Conservation (phyloP, 2,329 filamentous ascomycete genomes). For the Arthrobotrys musiformis region DNA sequence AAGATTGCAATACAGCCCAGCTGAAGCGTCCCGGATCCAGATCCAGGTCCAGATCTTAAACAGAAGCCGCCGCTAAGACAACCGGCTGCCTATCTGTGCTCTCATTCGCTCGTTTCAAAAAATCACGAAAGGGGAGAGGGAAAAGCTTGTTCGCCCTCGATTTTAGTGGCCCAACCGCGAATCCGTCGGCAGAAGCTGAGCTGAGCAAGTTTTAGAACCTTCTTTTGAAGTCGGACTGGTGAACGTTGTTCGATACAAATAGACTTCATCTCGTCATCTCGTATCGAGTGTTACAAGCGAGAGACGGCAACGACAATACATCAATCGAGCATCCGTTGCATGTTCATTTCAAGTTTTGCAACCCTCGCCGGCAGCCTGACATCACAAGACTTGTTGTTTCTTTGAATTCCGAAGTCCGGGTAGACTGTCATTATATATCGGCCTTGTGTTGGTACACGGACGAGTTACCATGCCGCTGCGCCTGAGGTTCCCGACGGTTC, state of each 20-base stretch:
- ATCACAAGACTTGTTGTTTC: conserved; percentile 2
- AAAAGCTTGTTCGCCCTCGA: conserved; percentile 42
- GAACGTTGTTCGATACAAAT: not conserved
- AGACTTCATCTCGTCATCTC: conserved; percentile 2
- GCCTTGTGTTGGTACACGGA: conserved; percentile 34
- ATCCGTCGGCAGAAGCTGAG: conserved; percentile 17
- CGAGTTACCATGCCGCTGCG: conserved; percentile 49
- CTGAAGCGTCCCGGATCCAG: conserved; percentile 12
- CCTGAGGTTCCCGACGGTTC: conserved; percentile 48
- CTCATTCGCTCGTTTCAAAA: conserved; percentile 48
- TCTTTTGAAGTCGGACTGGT: conserved; percentile 20
- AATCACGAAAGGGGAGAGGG: not conserved
- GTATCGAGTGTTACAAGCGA: conserved; percentile 4
- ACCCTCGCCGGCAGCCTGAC: not conserved
- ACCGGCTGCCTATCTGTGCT: not conserved
- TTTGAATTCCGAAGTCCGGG: not conserved
- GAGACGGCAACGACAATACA: not conserved
- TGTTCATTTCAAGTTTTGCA: not conserved
- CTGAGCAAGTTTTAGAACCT: conserved; percentile 52
- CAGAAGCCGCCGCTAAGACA: conserved; percentile 13
- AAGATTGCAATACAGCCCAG: conserved; percentile 23
- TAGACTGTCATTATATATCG: not conserved
- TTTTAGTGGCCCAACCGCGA: conserved; percentile 8
- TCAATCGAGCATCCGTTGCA: not conserved
- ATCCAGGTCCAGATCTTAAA: conserved; percentile 29